Base-by-base conservation (phyloP, 352 stramenopile species). In the Phytophthora meadii region DNA sequence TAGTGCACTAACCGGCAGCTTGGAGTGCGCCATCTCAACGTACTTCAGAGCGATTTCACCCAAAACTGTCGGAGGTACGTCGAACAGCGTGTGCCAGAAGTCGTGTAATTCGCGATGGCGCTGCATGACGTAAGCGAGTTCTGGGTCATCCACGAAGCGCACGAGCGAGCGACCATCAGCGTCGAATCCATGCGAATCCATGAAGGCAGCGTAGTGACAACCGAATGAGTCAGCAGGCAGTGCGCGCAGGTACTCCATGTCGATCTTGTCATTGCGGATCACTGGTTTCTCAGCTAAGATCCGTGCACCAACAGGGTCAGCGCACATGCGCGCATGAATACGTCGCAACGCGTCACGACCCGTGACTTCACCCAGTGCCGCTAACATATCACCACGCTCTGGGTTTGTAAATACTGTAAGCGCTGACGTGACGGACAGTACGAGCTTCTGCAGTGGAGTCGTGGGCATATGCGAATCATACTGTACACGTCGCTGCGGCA, bases 41-140 rank as follows among this genome's bases (percentile, higher is more conserved):
- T 95, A 99, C 74, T 99, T 99, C 42, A 99, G 86, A 24, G 86
- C 90, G 61, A 99, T 87, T 77, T 99, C 97, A 46, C 96, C 97
- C 59, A 98, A 76, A 1, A 99, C 93, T 5, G 93, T 98, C 11
- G 97, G 94, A 19, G 97, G 97, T 25, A 99, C 71, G 5, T 78
- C 92, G 41, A 92, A 98, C 11, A 99, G 79, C 51, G 91, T 95
- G 83, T 99, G 97, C 90, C 92, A 99, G 72, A 98, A 98, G 78
- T 99, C 97, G 71, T 99, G 97, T 39, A 79, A 71, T 76, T 98
- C 93, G 46, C 96, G 83, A 76, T 98, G 97, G 44, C 94, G 84
- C 56, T 96, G 87, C 93, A 99, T 98, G 9, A 99, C 90, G 74
- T 99, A 99, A 10, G 94, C 92, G 8, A 99, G 81, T 57, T 99